Base-by-base conservation (phyloP, 1,139 yeast species). In the Groenewaldozyma auringiensis region DNA sequence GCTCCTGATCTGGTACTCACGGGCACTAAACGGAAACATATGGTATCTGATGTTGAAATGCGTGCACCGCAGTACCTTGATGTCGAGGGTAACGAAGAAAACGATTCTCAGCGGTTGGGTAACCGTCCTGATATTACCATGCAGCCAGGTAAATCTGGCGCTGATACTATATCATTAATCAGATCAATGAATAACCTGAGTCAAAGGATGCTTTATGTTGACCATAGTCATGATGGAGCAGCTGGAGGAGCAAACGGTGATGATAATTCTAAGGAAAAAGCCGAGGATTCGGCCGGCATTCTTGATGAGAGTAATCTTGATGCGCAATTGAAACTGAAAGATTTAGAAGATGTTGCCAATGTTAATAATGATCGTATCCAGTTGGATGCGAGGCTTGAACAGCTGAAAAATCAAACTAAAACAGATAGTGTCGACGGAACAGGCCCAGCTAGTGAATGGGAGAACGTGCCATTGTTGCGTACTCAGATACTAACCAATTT, bases 101-200 rank as follows among this genome's bases (percentile, higher is more conserved):
- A 89, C 61, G 86, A 85, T 61, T 76, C 95, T 0, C 82, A 81
- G 46, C 77, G 72, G 52, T 65, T 76, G 46, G 97, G 96, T 0
- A 86, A 87, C 59, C 70, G 74, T 35, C 96, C 96, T 0, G 97
- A 89, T 63, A 70, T 85, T 49, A 89, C 97, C 6, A 89, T 89
- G 96, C 76, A 83, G 39, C 59, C 68, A 21, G 58, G 69, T 3
- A 71, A 70, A 32, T 73, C 72, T 38, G 79, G 79, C 46, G 78
- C 77, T 33, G 87, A 82, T 52, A 73, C 84, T 62, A 73, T 86
- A 18, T 78, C 85, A 11, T 79, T 88, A 33, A 74, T 92, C 69
- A 75, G 83, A 54, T 86, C 95, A 50, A 88, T 89, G 94, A 92
- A 92, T 64, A 76, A 87, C 50, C 69, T 92, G 43, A 83, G 94